Conservation (phyloP, 75 land plant species). For the Ceratopteris richardii region DNA sequence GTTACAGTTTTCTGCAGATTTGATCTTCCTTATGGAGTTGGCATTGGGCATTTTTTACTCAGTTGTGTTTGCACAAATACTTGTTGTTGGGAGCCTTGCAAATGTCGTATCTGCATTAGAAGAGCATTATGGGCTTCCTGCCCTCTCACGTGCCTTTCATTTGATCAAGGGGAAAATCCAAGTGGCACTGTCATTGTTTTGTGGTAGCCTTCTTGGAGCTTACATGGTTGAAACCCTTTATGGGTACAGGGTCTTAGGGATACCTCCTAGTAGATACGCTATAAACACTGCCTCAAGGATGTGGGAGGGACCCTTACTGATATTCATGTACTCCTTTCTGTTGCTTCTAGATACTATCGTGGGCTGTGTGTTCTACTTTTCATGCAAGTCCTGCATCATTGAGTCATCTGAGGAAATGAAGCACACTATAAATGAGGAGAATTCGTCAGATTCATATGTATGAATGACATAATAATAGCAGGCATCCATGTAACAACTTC, state of each 20-base stretch:
- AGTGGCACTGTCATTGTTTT: slow-evolving; percentile 63
- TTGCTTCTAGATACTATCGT: slow-evolving; percentile 77
- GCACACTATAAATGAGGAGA: no score
- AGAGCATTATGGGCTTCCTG: slow-evolving; percentile 47
- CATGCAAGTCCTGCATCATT: slow-evolving; percentile 38
- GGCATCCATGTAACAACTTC: no score
- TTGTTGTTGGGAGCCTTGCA: slow-evolving; percentile 56
- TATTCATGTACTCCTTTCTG: slow-evolving; percentile 40
- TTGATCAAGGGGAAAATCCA: slow-evolving; percentile 64
- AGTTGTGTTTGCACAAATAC: slow-evolving; percentile 44
- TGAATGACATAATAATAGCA: no score
- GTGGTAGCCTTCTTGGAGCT: slow-evolving; percentile 48
- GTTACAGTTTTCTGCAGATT: slow-evolving; percentile 21
- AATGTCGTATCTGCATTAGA: slow-evolving; percentile 64
- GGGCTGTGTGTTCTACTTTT: slow-evolving; percentile 82
- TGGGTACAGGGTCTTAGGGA: slow-evolving; percentile 18
- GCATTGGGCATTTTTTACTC: slow-evolving; percentile 42
- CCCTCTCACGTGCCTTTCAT: slow-evolving; percentile 39
- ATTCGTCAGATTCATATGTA: no score
- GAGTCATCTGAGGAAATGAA: no score
- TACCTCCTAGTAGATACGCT: slow-evolving; percentile 1
- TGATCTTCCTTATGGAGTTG: slow-evolving; percentile 30
- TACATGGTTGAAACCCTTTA: slow-evolving; percentile 71
- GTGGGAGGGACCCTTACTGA: slow-evolving; percentile 42
- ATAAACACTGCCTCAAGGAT: slow-evolving; percentile 9